A percentile compares a stretch with the other conserved stretches of the same genome.
These are phyloP conservation scores for Mesostigma viride DNA, from an alignment of 139 green algal species.

Conservation along the genomic window DNA sequence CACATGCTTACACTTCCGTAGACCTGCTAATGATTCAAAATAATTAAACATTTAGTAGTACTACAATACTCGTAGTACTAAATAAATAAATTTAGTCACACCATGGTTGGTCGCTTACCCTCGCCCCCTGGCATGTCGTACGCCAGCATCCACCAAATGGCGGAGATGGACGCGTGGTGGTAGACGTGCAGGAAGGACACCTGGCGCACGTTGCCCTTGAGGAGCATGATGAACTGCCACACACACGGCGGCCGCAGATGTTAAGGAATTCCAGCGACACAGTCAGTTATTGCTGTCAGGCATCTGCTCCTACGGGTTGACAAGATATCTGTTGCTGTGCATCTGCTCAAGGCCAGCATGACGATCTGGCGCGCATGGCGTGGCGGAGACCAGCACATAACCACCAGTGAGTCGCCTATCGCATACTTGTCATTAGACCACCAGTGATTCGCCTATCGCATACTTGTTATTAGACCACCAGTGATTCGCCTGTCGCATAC, in stretches of 20 bases:
- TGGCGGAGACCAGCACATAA: slow-evolving; percentile 17
- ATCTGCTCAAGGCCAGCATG: not conserved
- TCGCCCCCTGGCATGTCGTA: slow-evolving; percentile 48
- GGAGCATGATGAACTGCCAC: slow-evolving; percentile 53
- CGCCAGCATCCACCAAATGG: slow-evolving; percentile 56
- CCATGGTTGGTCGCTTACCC: no score
- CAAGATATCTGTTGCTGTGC: not conserved
- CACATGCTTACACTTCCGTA: not conserved
- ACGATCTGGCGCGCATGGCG: not conserved
- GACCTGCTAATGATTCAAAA: not conserved
- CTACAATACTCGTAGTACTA: no score
- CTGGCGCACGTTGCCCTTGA: slow-evolving; percentile 55
- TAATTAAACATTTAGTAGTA: not conserved
- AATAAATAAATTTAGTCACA: no score
- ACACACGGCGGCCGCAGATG: slow-evolving; percentile 10
- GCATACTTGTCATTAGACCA: no score
- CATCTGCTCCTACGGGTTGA: not conserved
- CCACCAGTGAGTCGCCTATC: no score
- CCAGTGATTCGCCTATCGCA: no score
- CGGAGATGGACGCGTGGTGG: slow-evolving; percentile 55
- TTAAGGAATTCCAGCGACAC: not conserved
- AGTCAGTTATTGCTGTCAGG: no score
- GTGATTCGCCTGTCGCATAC: no score
- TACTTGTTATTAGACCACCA: no score
- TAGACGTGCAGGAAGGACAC: slow-evolving; percentile 60